Base-by-base conservation (phyloP, 108 stramenopile species). In the Skeletonema marinoi region DNA sequence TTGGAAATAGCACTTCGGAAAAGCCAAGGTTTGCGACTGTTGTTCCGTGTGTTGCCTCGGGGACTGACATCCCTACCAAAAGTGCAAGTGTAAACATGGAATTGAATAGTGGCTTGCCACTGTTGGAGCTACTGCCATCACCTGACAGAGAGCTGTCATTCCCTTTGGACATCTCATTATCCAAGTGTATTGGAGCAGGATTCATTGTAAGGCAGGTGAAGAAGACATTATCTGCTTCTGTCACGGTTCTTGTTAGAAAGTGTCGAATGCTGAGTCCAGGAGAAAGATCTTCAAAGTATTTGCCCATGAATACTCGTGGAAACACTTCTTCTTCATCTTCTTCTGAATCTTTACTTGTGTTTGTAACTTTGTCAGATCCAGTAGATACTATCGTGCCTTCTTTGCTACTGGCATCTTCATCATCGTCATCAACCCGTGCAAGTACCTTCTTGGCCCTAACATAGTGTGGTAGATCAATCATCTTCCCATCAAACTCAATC, bases 81-180 rank as follows among this genome's bases (percentile, higher is more conserved):
- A 82, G 81, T 32, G 75, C 81, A n/a, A 82, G 42, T n/a, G 81
- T 82, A 54, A 82, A 82, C 81, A 82, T 82, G 44, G 81, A 82
- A 54, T 82, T 82, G 71, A 82, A 82, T 4, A 82, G 81, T 51
- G 81, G 81, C 62, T 76, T 82, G 31, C 81, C 81, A 42, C 19
- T 54, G 32, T 5, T 48, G 14, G 48, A 44, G 31, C 30, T 32
- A 2, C 32, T 31, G 7, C 35, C 39, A 0, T 11, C 30, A 44
- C 62, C 61, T 58, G 60, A 62, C 58, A 82, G 63, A 25, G 75
- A 69, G 31, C 16, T 54, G 19, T 59, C 25, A 48, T 77, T 82
- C 32, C 59, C 81, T 32, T 73, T 82, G 4, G 81, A 82, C 13
- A 82, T 29, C 44, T 82, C 81, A 42, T 82, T 75, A 46, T 82